Conservation (phyloP, 2,329 filamentous ascomycete species). For the Coniochaeta sp. region DNA sequence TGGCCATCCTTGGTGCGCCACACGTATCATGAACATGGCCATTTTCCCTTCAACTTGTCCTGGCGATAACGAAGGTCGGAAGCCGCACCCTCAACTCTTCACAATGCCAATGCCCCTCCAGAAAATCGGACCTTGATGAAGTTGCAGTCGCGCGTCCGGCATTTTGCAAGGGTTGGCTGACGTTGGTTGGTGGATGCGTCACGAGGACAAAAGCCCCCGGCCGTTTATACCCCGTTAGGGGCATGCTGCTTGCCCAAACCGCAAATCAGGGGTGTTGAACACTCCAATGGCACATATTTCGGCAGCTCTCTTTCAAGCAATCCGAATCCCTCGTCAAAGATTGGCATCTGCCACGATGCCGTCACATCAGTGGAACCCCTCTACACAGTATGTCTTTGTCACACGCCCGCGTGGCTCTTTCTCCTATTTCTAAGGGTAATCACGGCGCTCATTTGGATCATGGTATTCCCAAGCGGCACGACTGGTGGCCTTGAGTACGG, state of each 20-base stretch:
- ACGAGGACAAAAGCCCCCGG: not conserved
- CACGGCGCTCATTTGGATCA: not conserved
- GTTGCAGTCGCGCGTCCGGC: not conserved
- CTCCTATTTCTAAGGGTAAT: not conserved
- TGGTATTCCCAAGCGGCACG: not conserved
- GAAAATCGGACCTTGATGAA: no score
- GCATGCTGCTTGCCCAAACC: conserved; percentile 4
- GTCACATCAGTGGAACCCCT: not conserved
- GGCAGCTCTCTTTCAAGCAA: conserved; percentile 17
- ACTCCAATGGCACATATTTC: conserved; percentile 9
- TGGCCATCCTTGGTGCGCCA: not conserved
- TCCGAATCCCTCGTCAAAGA: conserved; percentile 7
- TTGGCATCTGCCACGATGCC: not conserved
- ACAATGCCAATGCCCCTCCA: no score
- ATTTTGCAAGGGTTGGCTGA: not conserved
- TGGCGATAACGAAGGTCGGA: not conserved
- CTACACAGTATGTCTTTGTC: not conserved
- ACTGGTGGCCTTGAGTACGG: not conserved
- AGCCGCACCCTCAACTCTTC: no score
- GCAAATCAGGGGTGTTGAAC: conserved; percentile 5
- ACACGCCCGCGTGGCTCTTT: conserved; percentile 4
- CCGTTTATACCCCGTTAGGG: not conserved
- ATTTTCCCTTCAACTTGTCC: not conserved
- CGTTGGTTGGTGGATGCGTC: conserved; percentile 1
- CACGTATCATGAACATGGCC: not conserved